phyloP scores from a whole-genome alignment of 441 rosid species.

The Populus hybrid region DNA sequence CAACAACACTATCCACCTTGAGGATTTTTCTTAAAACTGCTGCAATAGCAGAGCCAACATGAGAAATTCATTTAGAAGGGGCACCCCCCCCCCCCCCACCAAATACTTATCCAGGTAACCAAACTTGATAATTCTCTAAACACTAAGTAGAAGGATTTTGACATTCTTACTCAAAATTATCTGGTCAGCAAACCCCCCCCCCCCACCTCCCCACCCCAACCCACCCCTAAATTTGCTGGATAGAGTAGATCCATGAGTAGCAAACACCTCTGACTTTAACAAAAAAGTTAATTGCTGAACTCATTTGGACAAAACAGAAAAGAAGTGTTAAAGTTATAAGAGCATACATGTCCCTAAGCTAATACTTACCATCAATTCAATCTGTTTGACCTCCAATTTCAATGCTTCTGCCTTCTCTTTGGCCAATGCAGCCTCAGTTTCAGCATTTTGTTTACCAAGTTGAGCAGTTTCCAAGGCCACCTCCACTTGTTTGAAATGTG shows the following conservation, averaged over 20 bases:
- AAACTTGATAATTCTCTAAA: neutral
- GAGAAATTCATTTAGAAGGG: neutral
- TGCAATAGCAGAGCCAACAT: neutral
- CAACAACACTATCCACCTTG: neutral
- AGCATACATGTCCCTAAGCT: neutral
- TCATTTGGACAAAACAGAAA: neutral
- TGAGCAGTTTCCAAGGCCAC: constrained; percentile 75
- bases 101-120: neutral
- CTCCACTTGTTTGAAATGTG: constrained; percentile 68
- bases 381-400: constrained; percentile 64
- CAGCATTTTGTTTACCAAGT: constrained; percentile 59
- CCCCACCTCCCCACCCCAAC: too few species aligned
- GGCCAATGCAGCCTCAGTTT: constrained; percentile 61
- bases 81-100: neutral
- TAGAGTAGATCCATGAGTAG: neutral
- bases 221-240: neutral
- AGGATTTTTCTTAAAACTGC: neutral
- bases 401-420: constrained; percentile 67
- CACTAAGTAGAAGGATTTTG: neutral
- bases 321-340: neutral
- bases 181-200: too few species aligned
- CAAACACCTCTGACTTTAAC: neutral
- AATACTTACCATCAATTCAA: constrained; percentile 53
- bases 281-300: neutral
- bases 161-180: neutral